These are phyloP conservation scores for Rubroboletus pulcherrimus DNA, from an alignment of 768 basidiomycete species.

Conservation along the genomic window DNA sequence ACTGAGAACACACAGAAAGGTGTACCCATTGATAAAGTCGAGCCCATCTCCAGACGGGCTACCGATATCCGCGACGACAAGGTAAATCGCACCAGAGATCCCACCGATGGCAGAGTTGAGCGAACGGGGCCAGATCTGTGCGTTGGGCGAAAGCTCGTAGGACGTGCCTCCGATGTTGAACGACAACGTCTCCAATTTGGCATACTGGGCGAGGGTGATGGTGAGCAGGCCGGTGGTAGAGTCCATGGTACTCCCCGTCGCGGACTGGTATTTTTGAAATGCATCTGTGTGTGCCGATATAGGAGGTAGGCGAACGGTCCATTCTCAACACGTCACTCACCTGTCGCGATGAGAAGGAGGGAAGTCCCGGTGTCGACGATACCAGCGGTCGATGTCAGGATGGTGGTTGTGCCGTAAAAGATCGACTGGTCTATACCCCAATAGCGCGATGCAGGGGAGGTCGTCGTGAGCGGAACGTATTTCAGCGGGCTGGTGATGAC, in stretches of 20 bases:
- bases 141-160: constrained; percentile 21
- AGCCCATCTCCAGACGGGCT: constrained; percentile 3
- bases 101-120: constrained; percentile 13
- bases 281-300: constrained; percentile 17
- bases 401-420: constrained; percentile 19
- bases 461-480: constrained; percentile 27
- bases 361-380: constrained; percentile 35
- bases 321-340: constrained; percentile 1
- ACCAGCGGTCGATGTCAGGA: constrained; percentile 28
- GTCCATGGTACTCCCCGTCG: constrained; percentile 27
- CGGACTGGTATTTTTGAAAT: constrained; percentile 14
- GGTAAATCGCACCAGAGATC: too few species aligned
- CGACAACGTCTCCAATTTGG: constrained; percentile 18
- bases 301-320: background rate
- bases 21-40: constrained; percentile 22
- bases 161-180: constrained; percentile 20
- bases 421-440: constrained; percentile 35
- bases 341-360: constrained; percentile 25
- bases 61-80: too few species aligned
- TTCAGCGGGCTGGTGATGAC: constrained; percentile 18
- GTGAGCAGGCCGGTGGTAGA: constrained; percentile 25
- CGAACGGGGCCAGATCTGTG: constrained; percentile 34
- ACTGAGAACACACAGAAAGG: background rate
- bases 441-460: constrained; percentile 21
- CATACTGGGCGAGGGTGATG: constrained; percentile 23